A percentile compares a stretch with the other conserved stretches of the same genome.
Conservation (phyloP, 129 eudicot species). For the Tagetes patula region DNA sequence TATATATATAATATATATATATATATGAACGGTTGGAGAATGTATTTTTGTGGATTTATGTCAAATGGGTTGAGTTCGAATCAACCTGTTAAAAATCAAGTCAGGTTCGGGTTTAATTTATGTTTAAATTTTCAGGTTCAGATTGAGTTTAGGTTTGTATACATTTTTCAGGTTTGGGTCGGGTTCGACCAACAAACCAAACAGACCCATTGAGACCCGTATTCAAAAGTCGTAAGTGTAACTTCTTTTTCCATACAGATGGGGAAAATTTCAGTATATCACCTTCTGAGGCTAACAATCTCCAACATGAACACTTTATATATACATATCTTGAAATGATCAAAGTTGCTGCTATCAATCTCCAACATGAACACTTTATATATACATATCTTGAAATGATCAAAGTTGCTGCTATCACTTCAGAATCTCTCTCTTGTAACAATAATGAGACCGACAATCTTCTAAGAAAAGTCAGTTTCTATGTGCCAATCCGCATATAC, state of each 20-base stretch:
- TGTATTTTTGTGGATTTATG: too few relatives aligned
- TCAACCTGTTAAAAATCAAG: too few relatives aligned
- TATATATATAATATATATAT: too few relatives aligned
- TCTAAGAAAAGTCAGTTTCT: background rate
- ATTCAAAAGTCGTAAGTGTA: background rate
- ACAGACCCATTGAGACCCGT: too few relatives aligned
- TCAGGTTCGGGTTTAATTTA: too few relatives aligned
- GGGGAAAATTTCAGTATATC: background rate
- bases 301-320: background rate
- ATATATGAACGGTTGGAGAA: too few relatives aligned
- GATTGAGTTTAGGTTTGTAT: too few relatives aligned
- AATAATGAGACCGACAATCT: background rate
- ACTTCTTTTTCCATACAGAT: background rate
- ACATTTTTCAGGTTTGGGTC: too few relatives aligned
- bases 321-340: background rate
- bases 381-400: background rate
- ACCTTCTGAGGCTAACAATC: conserved; percentile 8
- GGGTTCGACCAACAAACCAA: too few relatives aligned
- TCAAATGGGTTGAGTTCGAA: too few relatives aligned
- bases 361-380: background rate
- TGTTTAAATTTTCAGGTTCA: too few relatives aligned
- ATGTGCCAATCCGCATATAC: background rate
- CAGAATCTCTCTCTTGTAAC: background rate
- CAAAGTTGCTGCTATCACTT: conserved; percentile 42
- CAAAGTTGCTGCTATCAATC: background rate